Base-by-base conservation (phyloP, 768 basidiomycete genomes). In the Mycena galericulata region DNA sequence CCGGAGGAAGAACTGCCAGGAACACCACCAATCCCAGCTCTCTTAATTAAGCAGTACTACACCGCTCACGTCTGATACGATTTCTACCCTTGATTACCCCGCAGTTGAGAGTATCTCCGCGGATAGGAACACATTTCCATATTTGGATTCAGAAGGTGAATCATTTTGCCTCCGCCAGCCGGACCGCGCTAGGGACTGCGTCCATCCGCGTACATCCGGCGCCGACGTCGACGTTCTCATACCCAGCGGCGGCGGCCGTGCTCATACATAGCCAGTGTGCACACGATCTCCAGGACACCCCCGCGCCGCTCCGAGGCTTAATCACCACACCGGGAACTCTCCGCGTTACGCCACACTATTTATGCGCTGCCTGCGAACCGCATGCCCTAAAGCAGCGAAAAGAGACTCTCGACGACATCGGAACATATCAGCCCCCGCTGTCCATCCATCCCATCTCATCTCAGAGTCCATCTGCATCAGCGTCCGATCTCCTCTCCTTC, bases 321-420 rank as follows among this genome's bases (percentile, higher is more conserved):
- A 40, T 45, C 49, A 49, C 46, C n/a, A n/a, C n/a, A n/a, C n/a
- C n/a, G n/a, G n/a, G n/a, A 12, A 49, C 45, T 18, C 20, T 49
- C 65, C 65, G 36, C 18, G 11, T 22, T 27, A 38, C 58, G 47
- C 49, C 50, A 53, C 40, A 14, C 22, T 45, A 45, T 22, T 41
- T 41, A 12, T 6, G 18, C 36, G 34, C 62, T 15, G 49, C 50
- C 65, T 66, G 65, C 32, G 65, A 66, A 66, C 58, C 32, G 27
- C 11, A 59, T 59, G 32, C 65, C 65, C 57, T 22, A 46, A 66
- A 53, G 41, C 26, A 54, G 65, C 34, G 14, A 66, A 56, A n/a
- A 56, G 45, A 58, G 56, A 58, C 41, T 50, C 55, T 65, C 64
- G 64, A 65, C 36, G 24, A 43, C 56, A 51, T 59, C 56, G 64